Evolutionary conservation across 2,329 filamentous ascomycete species (phyloP).

Genomic region (Domatiomyces globalis): DNA sequence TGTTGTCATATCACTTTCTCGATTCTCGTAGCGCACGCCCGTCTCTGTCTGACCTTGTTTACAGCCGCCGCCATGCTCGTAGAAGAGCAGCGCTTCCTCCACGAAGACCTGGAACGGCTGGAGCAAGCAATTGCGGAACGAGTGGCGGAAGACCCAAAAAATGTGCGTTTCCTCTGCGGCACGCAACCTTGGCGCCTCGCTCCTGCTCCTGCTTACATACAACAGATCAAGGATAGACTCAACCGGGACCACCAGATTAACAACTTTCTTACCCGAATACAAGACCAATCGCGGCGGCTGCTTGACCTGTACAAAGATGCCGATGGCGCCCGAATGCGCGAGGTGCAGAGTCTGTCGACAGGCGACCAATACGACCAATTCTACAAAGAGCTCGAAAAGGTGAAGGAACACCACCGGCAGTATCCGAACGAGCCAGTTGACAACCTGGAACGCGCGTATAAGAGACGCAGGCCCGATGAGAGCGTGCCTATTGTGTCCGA

Average conservation of each 20-base stretch:
- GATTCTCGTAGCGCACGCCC: no score
- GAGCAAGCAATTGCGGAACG: constrained; percentile 89
- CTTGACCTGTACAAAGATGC: constrained; percentile 73
- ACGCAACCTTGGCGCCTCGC: not conserved
- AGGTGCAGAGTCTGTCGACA: constrained; percentile 69
- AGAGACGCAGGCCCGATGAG: constrained; percentile 51
- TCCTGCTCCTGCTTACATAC: not conserved
- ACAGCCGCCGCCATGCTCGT: constrained; percentile 49
- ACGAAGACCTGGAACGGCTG: constrained; percentile 91
- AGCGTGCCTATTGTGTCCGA: constrained; percentile 50
- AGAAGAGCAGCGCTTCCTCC: constrained; percentile 85
- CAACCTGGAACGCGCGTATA: constrained; percentile 87
- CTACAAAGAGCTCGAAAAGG: constrained; percentile 65
- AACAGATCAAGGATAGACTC: constrained; percentile 70
- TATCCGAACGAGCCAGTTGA: constrained; percentile 93
- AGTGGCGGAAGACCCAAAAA: constrained; percentile 73
- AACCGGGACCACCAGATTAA: constrained; percentile 85
- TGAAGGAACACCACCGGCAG: constrained; percentile 75
- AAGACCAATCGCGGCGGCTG: constrained; percentile 67
- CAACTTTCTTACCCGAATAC: constrained; percentile 73
- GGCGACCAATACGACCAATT: constrained; percentile 86
- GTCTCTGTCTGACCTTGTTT: not conserved
- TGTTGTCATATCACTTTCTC: no score
- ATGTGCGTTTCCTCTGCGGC: constrained; percentile 42
- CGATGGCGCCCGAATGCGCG: constrained; percentile 55